A percentile compares a stretch with the other conserved stretches of the same genome.
Conservation (phyloP, 2,329 filamentous ascomycete species). For the Emmonsiellopsis sp. region DNA sequence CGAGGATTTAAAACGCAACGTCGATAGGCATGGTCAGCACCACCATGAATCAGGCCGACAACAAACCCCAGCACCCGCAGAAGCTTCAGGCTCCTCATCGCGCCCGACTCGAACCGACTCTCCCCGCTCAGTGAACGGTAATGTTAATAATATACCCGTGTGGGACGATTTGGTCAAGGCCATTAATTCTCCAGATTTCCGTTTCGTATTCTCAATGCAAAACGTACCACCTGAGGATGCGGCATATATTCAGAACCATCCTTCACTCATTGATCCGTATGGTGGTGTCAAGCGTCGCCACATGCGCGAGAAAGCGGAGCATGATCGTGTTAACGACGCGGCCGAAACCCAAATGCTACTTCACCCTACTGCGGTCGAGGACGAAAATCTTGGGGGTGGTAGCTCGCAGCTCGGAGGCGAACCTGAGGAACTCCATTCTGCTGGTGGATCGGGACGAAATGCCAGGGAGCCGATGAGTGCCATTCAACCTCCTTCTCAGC, state of each 20-base stretch:
- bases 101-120: slow-evolving; percentile 13
- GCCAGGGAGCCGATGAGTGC: slow-evolving; percentile 52
- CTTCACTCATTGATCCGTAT: slow-evolving; percentile 71
- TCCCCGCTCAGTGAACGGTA: slow-evolving; percentile 11
- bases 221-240: slow-evolving; percentile 40
- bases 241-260: slow-evolving; percentile 49
- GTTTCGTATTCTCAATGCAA: slow-evolving; percentile 45
- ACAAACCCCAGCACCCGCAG: slow-evolving; percentile 18
- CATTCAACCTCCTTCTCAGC: slow-evolving; percentile 70
- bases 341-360: slow-evolving; percentile 45
- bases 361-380: slow-evolving; percentile 45
- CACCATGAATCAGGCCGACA: slow-evolving; percentile 17
- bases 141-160: slow-evolving; percentile 13
- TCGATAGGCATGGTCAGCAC: slow-evolving; percentile 21
- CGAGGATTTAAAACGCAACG: slow-evolving; percentile 26
- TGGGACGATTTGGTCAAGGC: slow-evolving; percentile 38
- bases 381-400: slow-evolving; percentile 72
- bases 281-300: slow-evolving; percentile 74
- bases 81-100: slow-evolving; percentile 6
- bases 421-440: slow-evolving; percentile 66
- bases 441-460: slow-evolving; percentile 34
- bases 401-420: slow-evolving; percentile 88
- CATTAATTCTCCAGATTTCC: slow-evolving; percentile 42
- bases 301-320: slow-evolving; percentile 63
- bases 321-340: slow-evolving; percentile 48